These are phyloP conservation scores for Phialophora macrospora DNA, from an alignment of 2,329 filamentous ascomycete species.

Conservation along the genomic window DNA sequence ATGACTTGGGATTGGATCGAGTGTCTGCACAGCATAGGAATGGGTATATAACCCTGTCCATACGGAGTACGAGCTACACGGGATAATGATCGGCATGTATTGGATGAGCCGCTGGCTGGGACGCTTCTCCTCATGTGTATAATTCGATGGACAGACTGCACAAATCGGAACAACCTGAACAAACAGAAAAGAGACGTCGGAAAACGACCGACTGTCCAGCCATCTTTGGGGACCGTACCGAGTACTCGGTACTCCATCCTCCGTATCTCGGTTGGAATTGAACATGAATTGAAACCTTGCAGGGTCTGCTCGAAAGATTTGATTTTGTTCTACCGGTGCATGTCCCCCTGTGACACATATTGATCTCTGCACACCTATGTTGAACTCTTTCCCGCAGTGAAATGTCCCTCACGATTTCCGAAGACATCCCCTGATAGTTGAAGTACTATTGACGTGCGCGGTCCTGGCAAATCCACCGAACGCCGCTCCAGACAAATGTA, in stretches of 20 bases:
- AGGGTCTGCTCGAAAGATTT: neutral
- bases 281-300: neutral
- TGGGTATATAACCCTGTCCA: neutral
- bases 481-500: neutral
- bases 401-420: neutral
- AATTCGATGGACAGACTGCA: constrained; percentile 15
- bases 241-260: too few species aligned
- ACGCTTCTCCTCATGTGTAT: neutral
- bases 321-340: neutral
- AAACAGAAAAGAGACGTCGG: neutral
- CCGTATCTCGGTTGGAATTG: neutral
- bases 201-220: neutral
- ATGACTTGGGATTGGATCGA: neutral
- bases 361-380: neutral
- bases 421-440: neutral
- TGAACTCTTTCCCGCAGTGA: neutral
- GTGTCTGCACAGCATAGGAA: neutral
- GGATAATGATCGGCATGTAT: neutral
- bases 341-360: neutral
- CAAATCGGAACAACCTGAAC: constrained; percentile 6
- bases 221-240: neutral
- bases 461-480: too few species aligned
- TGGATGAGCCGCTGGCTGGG: constrained; percentile 1
- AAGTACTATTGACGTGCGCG: neutral
- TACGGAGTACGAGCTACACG: neutral